Base-by-base conservation (phyloP, 106 monocot genomes). In the Dendrobium nobile region DNA sequence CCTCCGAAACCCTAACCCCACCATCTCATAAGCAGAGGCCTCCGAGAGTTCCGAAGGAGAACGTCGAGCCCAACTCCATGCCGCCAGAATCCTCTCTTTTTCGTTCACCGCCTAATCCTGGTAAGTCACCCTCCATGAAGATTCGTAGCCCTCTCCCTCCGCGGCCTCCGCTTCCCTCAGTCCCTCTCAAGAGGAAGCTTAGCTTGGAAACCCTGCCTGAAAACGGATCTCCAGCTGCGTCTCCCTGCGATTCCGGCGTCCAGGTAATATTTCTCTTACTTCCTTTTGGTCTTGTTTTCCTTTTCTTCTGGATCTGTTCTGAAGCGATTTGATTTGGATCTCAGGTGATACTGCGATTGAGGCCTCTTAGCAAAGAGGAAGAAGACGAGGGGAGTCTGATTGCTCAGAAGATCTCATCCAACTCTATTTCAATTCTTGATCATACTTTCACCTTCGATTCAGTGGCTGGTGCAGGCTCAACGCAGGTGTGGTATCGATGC, bases 391-490 rank as follows among this genome's bases (percentile, higher is more conserved):
- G 67, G 19, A 84, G 82, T 7, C 87, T 78, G 81, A 86, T 91
- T 51, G 91, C 85, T 28, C 88, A 93, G 80, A 99, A 93, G 82
- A 79, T 90, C 42, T 91, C 88, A 0, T 13, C 82, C 0, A 81
- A 89, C 79, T 88, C 88, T 0, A 80, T 99, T 40, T 90, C 93
- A 13, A 87, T 99, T 67, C 64, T 86, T 41, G 99, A 95, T 28
- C 93, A 99, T 73, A 81, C 80, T 31, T 99, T 95, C 85, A 95
- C 95, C 33, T 99, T 93, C 73, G 99, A 99, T 81, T 91, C 99
- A 0, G 90, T 99, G 79, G 88, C 88, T 19, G 95, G 95, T 73
- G 41, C 87, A 28, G 73, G 73, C 18, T 93, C 95, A 31, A 91
- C 89, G 9, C 98, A 99, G 88, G 98, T 93, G 75, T 76, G 73